phyloP scores from a whole-genome alignment of 768 basidiomycete species.

The Boletus tomentosulus region DNA sequence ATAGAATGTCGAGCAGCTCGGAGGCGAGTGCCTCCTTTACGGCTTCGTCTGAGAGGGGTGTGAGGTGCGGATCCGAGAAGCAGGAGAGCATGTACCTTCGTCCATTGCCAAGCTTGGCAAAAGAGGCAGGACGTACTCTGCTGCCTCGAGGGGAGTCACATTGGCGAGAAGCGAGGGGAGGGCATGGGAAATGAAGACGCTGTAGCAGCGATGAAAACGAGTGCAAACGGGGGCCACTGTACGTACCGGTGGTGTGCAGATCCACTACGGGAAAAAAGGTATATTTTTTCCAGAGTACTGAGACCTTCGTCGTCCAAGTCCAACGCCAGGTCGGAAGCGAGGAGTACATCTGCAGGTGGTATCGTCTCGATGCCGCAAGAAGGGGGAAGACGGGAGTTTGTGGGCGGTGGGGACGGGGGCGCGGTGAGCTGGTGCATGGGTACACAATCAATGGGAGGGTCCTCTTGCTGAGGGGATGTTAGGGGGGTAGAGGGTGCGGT shows the following conservation, averaged over 20 bases:
- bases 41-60: slow-evolving; percentile 56
- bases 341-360: slow-evolving; percentile 24
- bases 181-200: slow-evolving; percentile 81
- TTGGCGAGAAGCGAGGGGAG: slow-evolving; percentile 73
- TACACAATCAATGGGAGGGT: slow-evolving; percentile 23
- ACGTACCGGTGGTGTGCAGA: slow-evolving; percentile 54
- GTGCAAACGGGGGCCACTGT: neutral
- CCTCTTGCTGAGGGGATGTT: slow-evolving; percentile 38
- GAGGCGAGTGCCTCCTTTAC: slow-evolving; percentile 86
- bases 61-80: slow-evolving; percentile 5
- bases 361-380: slow-evolving; percentile 26
- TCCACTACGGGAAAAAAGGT: slow-evolving; percentile 80
- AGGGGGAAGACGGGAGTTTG: slow-evolving; percentile 19
- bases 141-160: slow-evolving; percentile 81
- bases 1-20: slow-evolving; percentile 76
- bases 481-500: slow-evolving; percentile 48
- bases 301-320: slow-evolving; percentile 77
- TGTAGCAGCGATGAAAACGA: slow-evolving; percentile 31
- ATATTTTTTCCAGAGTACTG: slow-evolving; percentile 86
- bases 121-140: slow-evolving; percentile 92
- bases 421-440: slow-evolving; percentile 17
- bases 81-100: slow-evolving; percentile 49
- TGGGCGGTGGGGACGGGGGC: slow-evolving; percentile 24
- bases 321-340: slow-evolving; percentile 27
- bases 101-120: slow-evolving; percentile 81